phyloP scores from a whole-genome alignment of 768 basidiomycete species.

The Leccinellum albellum region DNA sequence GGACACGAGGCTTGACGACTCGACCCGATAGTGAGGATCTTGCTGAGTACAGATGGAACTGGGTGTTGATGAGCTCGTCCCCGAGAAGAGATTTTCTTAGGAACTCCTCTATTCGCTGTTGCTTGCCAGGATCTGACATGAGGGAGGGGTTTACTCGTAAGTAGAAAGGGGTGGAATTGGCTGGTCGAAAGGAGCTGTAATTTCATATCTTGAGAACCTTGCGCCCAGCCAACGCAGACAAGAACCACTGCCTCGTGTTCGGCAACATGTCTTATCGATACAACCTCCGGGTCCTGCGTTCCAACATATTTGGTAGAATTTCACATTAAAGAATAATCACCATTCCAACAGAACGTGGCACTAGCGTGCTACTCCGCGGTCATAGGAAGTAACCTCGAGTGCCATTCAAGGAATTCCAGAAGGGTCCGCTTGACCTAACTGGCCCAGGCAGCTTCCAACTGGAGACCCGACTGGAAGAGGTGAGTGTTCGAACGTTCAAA shows the following conservation, averaged over 20 bases:
- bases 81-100: conserved; percentile 26
- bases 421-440: too few species aligned
- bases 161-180: neutral
- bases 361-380: neutral
- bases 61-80: conserved; percentile 28
- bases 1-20: conserved; percentile 16
- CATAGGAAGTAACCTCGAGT: neutral
- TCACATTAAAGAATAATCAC: neutral
- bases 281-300: neutral
- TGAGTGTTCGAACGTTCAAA: neutral
- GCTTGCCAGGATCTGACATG: conserved; percentile 12
- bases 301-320: neutral
- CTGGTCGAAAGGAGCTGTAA: neutral
- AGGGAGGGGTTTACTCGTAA: too few species aligned
- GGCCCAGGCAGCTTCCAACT: neutral
- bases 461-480: too few species aligned
- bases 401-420: too few species aligned
- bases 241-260: neutral
- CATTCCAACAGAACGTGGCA: neutral
- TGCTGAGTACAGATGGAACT: conserved; percentile 29
- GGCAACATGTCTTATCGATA: neutral
- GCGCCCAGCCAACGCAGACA: neutral
- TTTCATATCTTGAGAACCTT: neutral
- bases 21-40: conserved; percentile 11
- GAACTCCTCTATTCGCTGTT: conserved; percentile 18